A percentile compares a stretch with the other conserved stretches of the same genome.
These are phyloP conservation scores for Pseudogymnoascus sp. DNA, from an alignment of 2,329 filamentous ascomycete genomes.

Conservation along the genomic window DNA sequence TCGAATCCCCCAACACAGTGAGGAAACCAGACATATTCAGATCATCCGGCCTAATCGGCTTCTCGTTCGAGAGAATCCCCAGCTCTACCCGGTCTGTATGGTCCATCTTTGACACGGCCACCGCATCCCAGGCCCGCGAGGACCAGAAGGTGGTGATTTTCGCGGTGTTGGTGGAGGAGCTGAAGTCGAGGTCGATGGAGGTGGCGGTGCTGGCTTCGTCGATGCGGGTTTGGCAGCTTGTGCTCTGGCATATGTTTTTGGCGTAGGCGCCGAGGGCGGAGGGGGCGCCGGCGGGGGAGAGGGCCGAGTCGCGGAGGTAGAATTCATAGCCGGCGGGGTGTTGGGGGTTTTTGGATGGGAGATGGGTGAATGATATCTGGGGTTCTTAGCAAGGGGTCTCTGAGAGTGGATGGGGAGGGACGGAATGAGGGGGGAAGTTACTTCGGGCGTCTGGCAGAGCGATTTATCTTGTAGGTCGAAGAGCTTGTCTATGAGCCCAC, in stretches of 20 bases:
- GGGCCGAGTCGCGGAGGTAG: background rate
- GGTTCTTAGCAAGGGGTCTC: conserved; percentile 12
- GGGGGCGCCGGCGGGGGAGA: background rate
- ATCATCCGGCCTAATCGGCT: conserved; percentile 60
- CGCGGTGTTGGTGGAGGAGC: conserved; percentile 56
- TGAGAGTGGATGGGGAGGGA: background rate
- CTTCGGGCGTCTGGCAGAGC: conserved; percentile 45
- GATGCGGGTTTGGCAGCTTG: background rate
- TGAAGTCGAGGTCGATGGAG: conserved; percentile 70
- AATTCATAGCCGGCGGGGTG: background rate
- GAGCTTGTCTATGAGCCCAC: conserved; percentile 45
- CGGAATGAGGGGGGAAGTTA: conserved; percentile 22
- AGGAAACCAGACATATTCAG: conserved; percentile 71
- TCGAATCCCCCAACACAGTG: conserved; percentile 67
- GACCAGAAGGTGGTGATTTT: conserved; percentile 60
- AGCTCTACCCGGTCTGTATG: conserved; percentile 61
- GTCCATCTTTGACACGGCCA: conserved; percentile 19
- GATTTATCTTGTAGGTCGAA: conserved; percentile 42
- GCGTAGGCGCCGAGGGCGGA: background rate
- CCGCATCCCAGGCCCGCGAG: conserved; percentile 22
- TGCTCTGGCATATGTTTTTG: background rate
- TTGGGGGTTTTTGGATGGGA: conserved; percentile 41
- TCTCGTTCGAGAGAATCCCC: conserved; percentile 64
- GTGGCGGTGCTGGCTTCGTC: background rate
- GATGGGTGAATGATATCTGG: conserved; percentile 52